A percentile compares a stretch with the other conserved stretches of the same genome.
phyloP scores from a whole-genome alignment of 2,329 filamentous ascomycete genomes.

The Aspergillus sclerotialis region DNA sequence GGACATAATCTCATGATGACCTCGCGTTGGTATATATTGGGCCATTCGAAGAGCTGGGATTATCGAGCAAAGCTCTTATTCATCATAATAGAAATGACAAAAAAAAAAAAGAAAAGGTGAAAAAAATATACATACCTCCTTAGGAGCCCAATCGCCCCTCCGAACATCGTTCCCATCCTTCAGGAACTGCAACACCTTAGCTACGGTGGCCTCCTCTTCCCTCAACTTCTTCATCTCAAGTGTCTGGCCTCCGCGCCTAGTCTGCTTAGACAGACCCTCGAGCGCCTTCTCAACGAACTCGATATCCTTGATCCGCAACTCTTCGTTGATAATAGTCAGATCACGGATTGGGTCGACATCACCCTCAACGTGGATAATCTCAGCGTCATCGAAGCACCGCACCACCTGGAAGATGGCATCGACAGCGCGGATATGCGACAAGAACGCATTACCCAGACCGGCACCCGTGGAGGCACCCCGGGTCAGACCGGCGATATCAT shows the following conservation, averaged over 20 bases:
- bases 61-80: conserved; percentile 96
- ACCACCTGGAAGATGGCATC: conserved; percentile 98
- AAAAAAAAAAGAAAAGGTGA: conserved; percentile 14
- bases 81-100: conserved; percentile 61
- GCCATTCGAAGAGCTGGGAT: conserved; percentile 99
- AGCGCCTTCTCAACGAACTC: conserved; percentile 96
- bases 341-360: conserved; percentile 94
- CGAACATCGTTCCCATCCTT: conserved; percentile 89
- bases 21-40: conserved; percentile 65
- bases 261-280: conserved; percentile 89
- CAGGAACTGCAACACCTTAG: conserved; percentile 77
- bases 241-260: conserved; percentile 84
- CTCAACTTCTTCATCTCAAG: conserved; percentile 97
- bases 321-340: conserved; percentile 92
- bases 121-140: conserved; percentile 64
- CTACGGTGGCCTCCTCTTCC: conserved; percentile 87
- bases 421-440: conserved; percentile 97
- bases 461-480: conserved; percentile 94
- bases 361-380: conserved; percentile 99
- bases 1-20: conserved; percentile 79
- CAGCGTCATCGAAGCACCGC: conserved; percentile 94
- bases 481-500: conserved; percentile 96
- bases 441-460: conserved; percentile 93
- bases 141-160: conserved; percentile 80
- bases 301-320: conserved; percentile 95